A percentile compares a stretch with the other conserved stretches of the same genome.
These are phyloP conservation scores for Postia placenta DNA, from an alignment of 768 basidiomycete genomes.

Conservation along the genomic window DNA sequence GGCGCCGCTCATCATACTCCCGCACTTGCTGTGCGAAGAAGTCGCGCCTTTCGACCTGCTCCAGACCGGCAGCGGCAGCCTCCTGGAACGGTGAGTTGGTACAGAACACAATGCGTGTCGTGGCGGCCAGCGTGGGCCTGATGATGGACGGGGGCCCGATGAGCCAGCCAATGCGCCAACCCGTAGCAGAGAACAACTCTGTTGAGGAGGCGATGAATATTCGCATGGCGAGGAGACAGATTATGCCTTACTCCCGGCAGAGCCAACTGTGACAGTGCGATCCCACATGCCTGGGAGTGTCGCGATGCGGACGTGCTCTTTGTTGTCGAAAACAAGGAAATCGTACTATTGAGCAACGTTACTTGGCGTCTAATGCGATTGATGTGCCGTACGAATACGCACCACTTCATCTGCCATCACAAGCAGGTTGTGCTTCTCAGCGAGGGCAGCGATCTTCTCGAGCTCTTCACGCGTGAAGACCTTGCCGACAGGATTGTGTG, in stretches of 20 bases:
- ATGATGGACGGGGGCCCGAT: constrained; percentile 84
- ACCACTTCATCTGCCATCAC: constrained; percentile 98
- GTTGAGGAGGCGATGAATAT: constrained; percentile 7
- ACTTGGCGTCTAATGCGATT: not conserved
- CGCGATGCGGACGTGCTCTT: constrained; percentile 89
- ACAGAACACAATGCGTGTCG: constrained; percentile 93
- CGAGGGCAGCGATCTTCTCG: constrained; percentile 77
- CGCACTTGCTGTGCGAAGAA: constrained; percentile 75
- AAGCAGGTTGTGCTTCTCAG: constrained; percentile 87
- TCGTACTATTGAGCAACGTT: constrained; percentile 62
- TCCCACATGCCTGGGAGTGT: constrained; percentile 99
- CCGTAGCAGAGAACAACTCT: constrained; percentile 97
- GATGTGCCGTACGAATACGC: constrained; percentile 23
- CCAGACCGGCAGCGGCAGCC: constrained; percentile 85
- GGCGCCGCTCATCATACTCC: constrained; percentile 78
- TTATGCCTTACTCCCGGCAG: constrained; percentile 73
- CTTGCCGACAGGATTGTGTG: constrained; percentile 98
- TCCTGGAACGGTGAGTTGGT: constrained; percentile 94
- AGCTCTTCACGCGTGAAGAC: constrained; percentile 85
- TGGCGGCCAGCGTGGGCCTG: constrained; percentile 80
- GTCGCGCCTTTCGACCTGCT: constrained; percentile 59
- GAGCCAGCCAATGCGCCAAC: constrained; percentile 97
- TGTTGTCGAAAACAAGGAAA: constrained; percentile 80
- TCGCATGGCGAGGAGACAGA: constrained; percentile 19
- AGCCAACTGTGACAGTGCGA: constrained; percentile 91